A percentile compares a stretch with the other conserved stretches of the same genome.
Conservation (phyloP, 2,329 filamentous ascomycete species). For the Microcyclospora tardicrescens region DNA sequence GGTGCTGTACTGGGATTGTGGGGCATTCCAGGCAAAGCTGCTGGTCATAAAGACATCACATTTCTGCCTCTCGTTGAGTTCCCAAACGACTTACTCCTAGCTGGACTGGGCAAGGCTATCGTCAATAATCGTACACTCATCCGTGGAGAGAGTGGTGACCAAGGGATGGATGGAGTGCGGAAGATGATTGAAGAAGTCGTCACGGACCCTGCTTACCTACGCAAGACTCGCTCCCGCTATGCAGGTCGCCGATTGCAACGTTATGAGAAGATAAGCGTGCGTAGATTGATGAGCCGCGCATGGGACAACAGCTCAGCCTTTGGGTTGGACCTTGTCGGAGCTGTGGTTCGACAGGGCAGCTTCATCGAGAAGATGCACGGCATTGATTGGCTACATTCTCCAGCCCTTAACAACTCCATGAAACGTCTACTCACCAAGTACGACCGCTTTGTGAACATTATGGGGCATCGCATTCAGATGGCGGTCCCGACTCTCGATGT, state of each 20-base stretch:
- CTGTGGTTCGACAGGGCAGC: conserved; percentile 51
- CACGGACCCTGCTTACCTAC: conserved; percentile 25
- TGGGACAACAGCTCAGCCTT: conserved; percentile 56
- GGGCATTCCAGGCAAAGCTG: conserved; percentile 36
- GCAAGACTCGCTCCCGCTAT: conserved; percentile 19
- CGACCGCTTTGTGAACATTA: conserved; percentile 48
- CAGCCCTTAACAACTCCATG: conserved; percentile 51
- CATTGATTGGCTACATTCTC: conserved; percentile 68
- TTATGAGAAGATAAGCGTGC: conserved; percentile 31
- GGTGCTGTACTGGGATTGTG: conserved; percentile 50
- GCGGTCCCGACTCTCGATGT: conserved; percentile 62
- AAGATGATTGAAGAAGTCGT: conserved; percentile 38
- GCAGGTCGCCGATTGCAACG: conserved; percentile 5
- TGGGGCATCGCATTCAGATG: conserved; percentile 34
- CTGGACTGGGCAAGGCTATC: conserved; percentile 32
- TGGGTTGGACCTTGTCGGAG: conserved; percentile 51
- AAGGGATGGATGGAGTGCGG: conserved; percentile 40
- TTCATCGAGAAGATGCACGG: conserved; percentile 63
- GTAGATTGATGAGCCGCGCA: conserved; percentile 58
- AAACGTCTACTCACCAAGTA: conserved; percentile 52
- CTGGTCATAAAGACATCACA: conserved; percentile 13
- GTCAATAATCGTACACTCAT: background rate
- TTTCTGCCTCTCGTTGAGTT: conserved; percentile 1
- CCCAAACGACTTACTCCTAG: conserved; percentile 28
- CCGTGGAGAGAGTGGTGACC: background rate